Percentiles rank a stretch among this genome's conserved stretches.
phyloP scores from a whole-genome alignment of 1,139 yeast species.

The Lodderomyces parapsilosis region DNA sequence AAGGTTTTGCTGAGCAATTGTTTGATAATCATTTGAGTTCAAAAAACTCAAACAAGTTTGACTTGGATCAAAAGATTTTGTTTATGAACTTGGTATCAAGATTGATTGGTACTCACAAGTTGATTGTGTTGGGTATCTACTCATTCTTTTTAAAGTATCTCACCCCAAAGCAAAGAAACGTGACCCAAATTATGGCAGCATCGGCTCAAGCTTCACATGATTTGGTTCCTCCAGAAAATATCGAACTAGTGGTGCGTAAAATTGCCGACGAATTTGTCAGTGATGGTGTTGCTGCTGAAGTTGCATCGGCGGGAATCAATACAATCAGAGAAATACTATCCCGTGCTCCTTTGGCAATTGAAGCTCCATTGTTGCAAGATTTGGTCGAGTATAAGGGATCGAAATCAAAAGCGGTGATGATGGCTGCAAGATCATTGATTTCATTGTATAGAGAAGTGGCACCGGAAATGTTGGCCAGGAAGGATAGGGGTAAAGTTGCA shows the following conservation, averaged over 20 bases:
- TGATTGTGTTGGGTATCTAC: conserved; percentile 85
- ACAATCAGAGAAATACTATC: conserved; percentile 90
- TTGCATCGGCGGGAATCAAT: conserved; percentile 95
- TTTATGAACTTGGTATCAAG: conserved; percentile 86
- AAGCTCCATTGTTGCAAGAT: conserved; percentile 81
- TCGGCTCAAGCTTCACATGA: conserved; percentile 97
- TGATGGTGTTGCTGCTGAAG: conserved; percentile 97
- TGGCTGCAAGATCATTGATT: conserved; percentile 91
- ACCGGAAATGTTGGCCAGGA: conserved; percentile 87
- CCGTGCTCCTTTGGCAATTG: conserved; percentile 93
- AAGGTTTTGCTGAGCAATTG: conserved; percentile 89
- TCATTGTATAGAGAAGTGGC: conserved; percentile 89
- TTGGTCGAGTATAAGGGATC: conserved; percentile 88
- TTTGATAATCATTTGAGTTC: conserved; percentile 71
- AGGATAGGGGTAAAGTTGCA: conserved; percentile 92
- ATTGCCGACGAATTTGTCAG: conserved; percentile 97
- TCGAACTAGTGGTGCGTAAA: conserved; percentile 76
- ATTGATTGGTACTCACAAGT: conserved; percentile 89
- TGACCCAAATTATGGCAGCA: conserved; percentile 95
- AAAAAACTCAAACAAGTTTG: conserved; percentile 64
- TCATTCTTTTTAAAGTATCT: conserved; percentile 84
- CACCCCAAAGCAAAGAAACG: conserved; percentile 92
- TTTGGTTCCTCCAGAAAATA: conserved; percentile 91
- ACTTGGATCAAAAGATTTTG: conserved; percentile 84
- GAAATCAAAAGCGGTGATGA: conserved; percentile 87